These are phyloP conservation scores for Lasiodiplodia sp. DNA, from an alignment of 2,329 filamentous ascomycete genomes.

Conservation along the genomic window DNA sequence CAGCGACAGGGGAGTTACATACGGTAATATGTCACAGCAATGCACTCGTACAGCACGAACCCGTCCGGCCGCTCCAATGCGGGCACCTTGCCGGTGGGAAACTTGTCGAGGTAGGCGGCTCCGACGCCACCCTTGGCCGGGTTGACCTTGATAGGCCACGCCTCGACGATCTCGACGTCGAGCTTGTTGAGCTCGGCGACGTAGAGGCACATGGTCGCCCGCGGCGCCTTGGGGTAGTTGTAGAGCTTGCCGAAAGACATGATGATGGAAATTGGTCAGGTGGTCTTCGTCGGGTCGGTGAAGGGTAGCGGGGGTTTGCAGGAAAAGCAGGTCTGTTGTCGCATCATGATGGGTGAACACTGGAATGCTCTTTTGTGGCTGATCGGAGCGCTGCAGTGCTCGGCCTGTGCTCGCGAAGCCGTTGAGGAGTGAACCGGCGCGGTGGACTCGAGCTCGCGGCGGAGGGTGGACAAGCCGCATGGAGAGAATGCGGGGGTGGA, in stretches of 20 bases:
- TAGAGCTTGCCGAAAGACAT: conserved; percentile 16
- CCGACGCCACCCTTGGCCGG: conserved; percentile 55
- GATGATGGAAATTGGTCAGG: not conserved
- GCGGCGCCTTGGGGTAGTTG: conserved; percentile 27
- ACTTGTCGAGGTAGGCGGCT: conserved; percentile 58
- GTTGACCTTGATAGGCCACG: conserved; percentile 34
- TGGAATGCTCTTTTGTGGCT: not conserved
- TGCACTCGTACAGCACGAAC: conserved; percentile 54
- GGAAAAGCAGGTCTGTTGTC: too few relatives aligned
- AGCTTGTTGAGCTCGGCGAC: conserved; percentile 37
- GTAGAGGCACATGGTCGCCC: conserved; percentile 34
- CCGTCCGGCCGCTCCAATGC: conserved; percentile 58
- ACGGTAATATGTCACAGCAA: conserved; percentile 55
- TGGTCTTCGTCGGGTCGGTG: not conserved
- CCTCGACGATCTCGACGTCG: conserved; percentile 38
- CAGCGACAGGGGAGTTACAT: not conserved
- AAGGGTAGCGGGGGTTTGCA: not conserved
- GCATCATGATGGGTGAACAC: not conserved
- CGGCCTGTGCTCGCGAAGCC: not conserved
- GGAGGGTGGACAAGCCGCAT: not conserved
- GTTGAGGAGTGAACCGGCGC: not conserved
- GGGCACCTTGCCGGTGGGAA: conserved; percentile 61
- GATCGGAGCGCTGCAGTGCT: not conserved
- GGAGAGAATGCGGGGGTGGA: not conserved
- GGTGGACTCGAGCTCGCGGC: too few relatives aligned